These are phyloP conservation scores for Fusarium algeriense DNA, from an alignment of 2,329 filamentous ascomycete genomes.

Conservation along the genomic window DNA sequence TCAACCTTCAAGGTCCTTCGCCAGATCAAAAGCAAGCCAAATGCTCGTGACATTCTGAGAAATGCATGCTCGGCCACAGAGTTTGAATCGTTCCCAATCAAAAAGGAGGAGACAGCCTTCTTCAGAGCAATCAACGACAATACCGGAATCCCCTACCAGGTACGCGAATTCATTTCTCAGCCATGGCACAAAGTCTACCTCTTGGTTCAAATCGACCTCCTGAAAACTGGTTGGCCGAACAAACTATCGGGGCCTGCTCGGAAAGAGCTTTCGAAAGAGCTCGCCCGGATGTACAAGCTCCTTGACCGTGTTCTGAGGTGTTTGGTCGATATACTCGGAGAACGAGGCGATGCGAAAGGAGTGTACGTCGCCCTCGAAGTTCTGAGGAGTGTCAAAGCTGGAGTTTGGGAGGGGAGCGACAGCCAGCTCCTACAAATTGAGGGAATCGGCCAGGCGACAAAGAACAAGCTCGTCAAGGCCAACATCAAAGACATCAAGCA, in stretches of 20 bases:
- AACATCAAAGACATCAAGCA: slow-evolving; percentile 78
- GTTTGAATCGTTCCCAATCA: slow-evolving; percentile 54
- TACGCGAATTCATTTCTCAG: slow-evolving; percentile 61
- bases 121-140: slow-evolving; percentile 56
- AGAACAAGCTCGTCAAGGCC: slow-evolving; percentile 78
- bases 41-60: slow-evolving; percentile 53
- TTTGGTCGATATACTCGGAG: slow-evolving; percentile 54
- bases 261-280: slow-evolving; percentile 51
- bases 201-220: slow-evolving; percentile 78
- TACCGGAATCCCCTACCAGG: slow-evolving; percentile 54
- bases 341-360: slow-evolving; percentile 70
- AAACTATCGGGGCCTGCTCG: slow-evolving; percentile 55
- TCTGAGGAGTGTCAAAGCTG: slow-evolving; percentile 79
- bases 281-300: slow-evolving; percentile 49
- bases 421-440: slow-evolving; percentile 87
- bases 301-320: slow-evolving; percentile 55
- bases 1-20: slow-evolving; percentile 51
- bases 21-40: slow-evolving; percentile 44
- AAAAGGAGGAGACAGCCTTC: slow-evolving; percentile 51
- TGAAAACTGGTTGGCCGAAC: slow-evolving; percentile 70
- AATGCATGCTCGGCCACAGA: slow-evolving; percentile 56
- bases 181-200: slow-evolving; percentile 81
- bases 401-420: slow-evolving; percentile 83
- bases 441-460: slow-evolving; percentile 79
- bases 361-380: slow-evolving; percentile 80